Conservation (phyloP, 139 green algal genomes). For the Astrephomene gubernaculifera region DNA sequence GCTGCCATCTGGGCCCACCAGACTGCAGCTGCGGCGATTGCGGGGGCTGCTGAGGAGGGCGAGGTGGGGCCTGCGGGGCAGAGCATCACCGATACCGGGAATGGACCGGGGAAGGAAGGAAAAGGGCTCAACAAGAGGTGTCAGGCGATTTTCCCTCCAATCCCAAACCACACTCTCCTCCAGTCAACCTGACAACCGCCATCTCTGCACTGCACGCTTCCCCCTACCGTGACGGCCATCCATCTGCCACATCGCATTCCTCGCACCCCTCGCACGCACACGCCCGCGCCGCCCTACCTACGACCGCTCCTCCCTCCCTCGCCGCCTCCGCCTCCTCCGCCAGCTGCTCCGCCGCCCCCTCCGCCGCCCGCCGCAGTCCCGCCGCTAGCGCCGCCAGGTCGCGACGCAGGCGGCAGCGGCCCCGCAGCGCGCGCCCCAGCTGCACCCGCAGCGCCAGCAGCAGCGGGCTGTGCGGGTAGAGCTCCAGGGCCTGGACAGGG, state of each 20-base stretch:
- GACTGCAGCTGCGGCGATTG: neutral
- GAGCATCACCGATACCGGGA: too few species aligned
- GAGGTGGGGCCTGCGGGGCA: too few species aligned
- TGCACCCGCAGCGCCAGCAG: slow-evolving; percentile 55
- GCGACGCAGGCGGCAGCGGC: slow-evolving; percentile 47
- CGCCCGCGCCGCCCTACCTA: neutral
- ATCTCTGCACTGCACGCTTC: too few species aligned
- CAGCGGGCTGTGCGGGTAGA: slow-evolving; percentile 57
- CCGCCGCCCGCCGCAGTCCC: neutral
- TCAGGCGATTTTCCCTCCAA: too few species aligned
- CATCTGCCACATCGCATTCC: too few species aligned
- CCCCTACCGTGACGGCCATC: too few species aligned
- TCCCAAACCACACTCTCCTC: too few species aligned
- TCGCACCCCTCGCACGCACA: neutral
- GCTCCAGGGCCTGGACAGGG: slow-evolving; percentile 45
- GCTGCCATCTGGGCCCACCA: slow-evolving; percentile 29
- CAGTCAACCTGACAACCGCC: too few species aligned
- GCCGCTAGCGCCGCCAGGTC: slow-evolving; percentile 56
- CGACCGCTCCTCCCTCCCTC: neutral
- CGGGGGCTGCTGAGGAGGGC: neutral
- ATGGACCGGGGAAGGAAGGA: too few species aligned
- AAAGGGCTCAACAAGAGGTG: too few species aligned
- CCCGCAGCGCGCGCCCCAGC: slow-evolving; percentile 2
- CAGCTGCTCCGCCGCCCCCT: slow-evolving; percentile 9
- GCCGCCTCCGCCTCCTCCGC: neutral